Evolutionary conservation across 768 basidiomycete species (phyloP).

Genomic region (Auriculariales sp.): DNA sequence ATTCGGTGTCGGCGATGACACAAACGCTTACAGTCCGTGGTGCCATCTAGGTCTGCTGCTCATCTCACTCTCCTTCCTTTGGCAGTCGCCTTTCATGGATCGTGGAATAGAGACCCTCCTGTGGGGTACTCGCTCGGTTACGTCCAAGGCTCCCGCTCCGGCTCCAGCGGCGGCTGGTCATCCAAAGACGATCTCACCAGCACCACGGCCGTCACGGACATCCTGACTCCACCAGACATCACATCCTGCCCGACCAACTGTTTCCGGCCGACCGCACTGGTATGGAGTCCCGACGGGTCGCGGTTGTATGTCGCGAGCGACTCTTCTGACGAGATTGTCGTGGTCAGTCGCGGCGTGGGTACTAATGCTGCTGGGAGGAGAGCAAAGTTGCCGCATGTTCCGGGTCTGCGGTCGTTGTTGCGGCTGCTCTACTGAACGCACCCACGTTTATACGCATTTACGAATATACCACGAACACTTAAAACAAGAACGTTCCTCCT

Average conservation of each 20-base stretch:
- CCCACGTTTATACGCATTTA: too few species aligned
- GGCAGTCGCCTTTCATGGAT: slow-evolving; percentile 3
- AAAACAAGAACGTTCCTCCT: too few species aligned
- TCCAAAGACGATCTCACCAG: background rate
- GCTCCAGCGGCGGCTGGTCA: background rate
- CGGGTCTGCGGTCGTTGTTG: too few species aligned
- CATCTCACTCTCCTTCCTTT: background rate
- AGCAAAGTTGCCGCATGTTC: too few species aligned
- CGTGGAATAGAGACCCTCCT: slow-evolving; percentile 4
- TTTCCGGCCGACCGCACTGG: slow-evolving; percentile 4
- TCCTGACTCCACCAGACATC: slow-evolving; percentile 1
- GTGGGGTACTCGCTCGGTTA: slow-evolving; percentile 2
- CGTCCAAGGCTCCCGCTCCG: background rate
- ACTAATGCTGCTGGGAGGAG: too few species aligned
- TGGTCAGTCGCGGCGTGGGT: background rate
- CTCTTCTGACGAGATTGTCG: background rate
- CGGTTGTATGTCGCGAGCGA: background rate
- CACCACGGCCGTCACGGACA: background rate
- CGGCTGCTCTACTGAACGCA: too few species aligned
- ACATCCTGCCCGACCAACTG: slow-evolving; percentile 1
- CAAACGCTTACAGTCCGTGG: background rate
- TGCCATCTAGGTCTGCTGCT: background rate
- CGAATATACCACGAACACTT: too few species aligned
- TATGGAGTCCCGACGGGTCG: background rate
- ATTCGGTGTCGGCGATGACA: background rate